Evolutionary conservation across 1,284 basidiomycete species (phyloP).

Genomic region (Cutaneotrichosporon cavernicola): DNA sequence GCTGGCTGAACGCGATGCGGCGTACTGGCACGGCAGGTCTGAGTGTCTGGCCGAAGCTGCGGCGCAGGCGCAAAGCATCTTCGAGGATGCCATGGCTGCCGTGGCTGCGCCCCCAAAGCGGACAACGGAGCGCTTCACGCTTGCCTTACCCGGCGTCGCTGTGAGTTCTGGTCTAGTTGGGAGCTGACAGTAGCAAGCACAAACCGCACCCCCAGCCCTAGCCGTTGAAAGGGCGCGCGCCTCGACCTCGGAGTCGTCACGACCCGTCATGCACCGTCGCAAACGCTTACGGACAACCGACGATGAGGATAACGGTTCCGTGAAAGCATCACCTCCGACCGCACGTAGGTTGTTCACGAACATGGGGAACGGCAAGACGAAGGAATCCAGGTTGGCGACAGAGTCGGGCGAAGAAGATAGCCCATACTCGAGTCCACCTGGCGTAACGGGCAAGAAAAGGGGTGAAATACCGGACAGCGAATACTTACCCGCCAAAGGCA

Average conservation of each 20-base stretch:
- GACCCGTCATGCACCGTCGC: not conserved
- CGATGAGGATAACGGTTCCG: not conserved
- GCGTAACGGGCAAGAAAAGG: not conserved
- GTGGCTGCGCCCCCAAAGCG: not conserved
- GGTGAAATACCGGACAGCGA: not conserved
- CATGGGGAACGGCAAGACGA: not conserved
- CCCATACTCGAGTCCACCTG: too few relatives aligned
- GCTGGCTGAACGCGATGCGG: conserved; percentile 9
- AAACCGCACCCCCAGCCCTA: not conserved
- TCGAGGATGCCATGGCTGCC: not conserved
- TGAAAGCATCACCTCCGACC: not conserved
- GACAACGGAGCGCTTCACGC: not conserved
- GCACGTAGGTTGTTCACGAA: not conserved
- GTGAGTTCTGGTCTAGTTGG: not conserved
- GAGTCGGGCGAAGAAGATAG: not conserved
- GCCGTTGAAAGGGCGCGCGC: not conserved
- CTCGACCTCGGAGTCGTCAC: not conserved
- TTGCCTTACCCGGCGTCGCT: not conserved
- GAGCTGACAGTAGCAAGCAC: not conserved
- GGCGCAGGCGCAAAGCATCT: not conserved
- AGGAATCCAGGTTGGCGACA: not conserved
- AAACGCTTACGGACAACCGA: conserved; percentile 9
- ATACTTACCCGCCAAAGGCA: not conserved
- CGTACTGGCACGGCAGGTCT: conserved; percentile 15
- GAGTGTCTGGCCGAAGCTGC: conserved; percentile 1